Evolutionary conservation across 73 alveolate genomes (phyloP).

Genomic region (Paramecium octaurelia): DNA sequence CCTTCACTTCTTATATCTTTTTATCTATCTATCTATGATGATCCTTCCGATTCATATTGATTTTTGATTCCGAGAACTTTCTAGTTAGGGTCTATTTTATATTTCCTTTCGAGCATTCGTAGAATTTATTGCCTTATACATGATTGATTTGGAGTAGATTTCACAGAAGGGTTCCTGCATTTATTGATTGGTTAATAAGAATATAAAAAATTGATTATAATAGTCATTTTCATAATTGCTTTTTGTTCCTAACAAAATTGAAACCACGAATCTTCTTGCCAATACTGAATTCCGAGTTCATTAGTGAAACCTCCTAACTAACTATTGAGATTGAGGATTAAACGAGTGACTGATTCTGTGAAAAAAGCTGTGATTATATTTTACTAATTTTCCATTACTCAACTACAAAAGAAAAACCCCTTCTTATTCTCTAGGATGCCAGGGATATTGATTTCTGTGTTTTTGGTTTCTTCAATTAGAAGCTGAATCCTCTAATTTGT

Average conservation of each 20-base stretch:
- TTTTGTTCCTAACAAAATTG: neutral
- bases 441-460: neutral
- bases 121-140: too few relatives aligned
- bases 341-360: neutral
- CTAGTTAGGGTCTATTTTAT: too few relatives aligned
- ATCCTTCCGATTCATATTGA: too few relatives aligned
- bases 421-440: neutral
- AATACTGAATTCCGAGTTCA: neutral
- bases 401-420: constrained; percentile 19
- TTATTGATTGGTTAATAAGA: neutral
- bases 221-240: neutral
- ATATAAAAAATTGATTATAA: neutral
- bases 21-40: too few relatives aligned
- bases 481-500: neutral
- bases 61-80: too few relatives aligned
- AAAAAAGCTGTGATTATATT: neutral
- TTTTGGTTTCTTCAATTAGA: neutral
- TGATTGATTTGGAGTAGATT: neutral
- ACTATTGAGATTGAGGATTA: neutral
- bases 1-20: too few relatives aligned
- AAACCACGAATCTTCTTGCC: neutral
- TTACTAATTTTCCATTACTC: neutral
- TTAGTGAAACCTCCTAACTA: neutral
- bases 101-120: too few relatives aligned
- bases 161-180: neutral